phyloP scores from a whole-genome alignment of 2,329 filamentous ascomycete genomes.

The Fusarium sterilihyphosum region DNA sequence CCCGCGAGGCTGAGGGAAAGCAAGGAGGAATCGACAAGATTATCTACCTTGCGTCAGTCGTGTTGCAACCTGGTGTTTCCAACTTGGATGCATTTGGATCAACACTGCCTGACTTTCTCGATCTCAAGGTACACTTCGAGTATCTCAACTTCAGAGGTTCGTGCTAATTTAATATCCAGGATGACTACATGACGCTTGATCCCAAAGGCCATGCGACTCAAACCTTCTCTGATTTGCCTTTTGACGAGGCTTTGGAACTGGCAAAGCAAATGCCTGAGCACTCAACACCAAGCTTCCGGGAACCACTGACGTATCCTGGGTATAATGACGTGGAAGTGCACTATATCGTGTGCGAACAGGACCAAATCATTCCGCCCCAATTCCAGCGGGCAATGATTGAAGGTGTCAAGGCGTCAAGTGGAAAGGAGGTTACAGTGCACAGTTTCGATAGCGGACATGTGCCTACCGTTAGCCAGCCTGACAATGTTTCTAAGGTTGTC shows the following conservation, averaged over 20 bases:
- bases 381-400: slow-evolving; percentile 21
- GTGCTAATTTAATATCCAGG: too few relatives aligned
- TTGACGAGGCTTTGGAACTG: background rate
- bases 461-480: slow-evolving; percentile 4
- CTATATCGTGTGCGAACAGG: slow-evolving; percentile 26
- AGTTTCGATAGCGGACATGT: slow-evolving; percentile 3
- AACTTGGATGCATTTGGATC: slow-evolving; percentile 11
- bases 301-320: slow-evolving; percentile 22
- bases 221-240: slow-evolving; percentile 19
- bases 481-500: background rate
- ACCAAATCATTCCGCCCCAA: background rate
- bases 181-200: slow-evolving; percentile 19
- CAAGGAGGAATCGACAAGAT: slow-evolving; percentile 11
- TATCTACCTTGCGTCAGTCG: slow-evolving; percentile 13
- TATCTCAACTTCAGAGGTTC: too few relatives aligned
- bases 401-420: background rate
- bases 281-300: slow-evolving; percentile 24
- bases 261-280: slow-evolving; percentile 17
- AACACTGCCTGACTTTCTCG: background rate
- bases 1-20: background rate
- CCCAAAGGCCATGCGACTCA: background rate
- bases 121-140: background rate
- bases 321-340: slow-evolving; percentile 30
- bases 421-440: background rate
- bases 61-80: background rate